Conservation (phyloP, 2,329 filamentous ascomycete species). For the Onygenales sp. region DNA sequence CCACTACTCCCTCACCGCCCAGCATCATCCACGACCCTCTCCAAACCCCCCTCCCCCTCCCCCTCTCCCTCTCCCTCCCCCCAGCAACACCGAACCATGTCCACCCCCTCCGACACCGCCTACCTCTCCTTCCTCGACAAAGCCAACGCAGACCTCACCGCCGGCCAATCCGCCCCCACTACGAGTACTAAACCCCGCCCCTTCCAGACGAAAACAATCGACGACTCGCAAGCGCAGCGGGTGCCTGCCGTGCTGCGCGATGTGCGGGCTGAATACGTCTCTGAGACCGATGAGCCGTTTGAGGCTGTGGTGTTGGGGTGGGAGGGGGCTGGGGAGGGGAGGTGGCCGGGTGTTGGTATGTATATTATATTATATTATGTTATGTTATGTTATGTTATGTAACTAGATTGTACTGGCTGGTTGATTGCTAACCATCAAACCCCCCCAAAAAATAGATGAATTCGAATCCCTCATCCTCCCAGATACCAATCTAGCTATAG, state of each 20-base stretch:
- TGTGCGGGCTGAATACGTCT: constrained; percentile 59
- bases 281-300: constrained; percentile 80
- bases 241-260: constrained; percentile 53
- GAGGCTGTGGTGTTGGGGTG: constrained; percentile 62
- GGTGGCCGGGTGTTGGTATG: constrained; percentile 27
- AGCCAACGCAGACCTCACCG: constrained; percentile 60
- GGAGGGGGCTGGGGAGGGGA: constrained; percentile 23
- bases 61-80: neutral
- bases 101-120: constrained; percentile 55
- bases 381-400: no score
- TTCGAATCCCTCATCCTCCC: constrained; percentile 56
- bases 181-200: constrained; percentile 3
- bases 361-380: no score
- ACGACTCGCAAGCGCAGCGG: constrained; percentile 37
- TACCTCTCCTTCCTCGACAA: constrained; percentile 82
- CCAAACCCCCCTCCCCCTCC: neutral
- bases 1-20: neutral
- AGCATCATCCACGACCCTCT: constrained; percentile 1
- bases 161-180: constrained; percentile 14
- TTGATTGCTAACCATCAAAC: neutral
- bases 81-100: constrained; percentile 21
- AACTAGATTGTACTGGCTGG: no score
- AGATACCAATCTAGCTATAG: constrained; percentile 28
- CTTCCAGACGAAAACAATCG: constrained; percentile 27
- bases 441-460: constrained; percentile 42